Base-by-base conservation (phyloP, 768 basidiomycete species). In the Antrodiella citrinella region DNA sequence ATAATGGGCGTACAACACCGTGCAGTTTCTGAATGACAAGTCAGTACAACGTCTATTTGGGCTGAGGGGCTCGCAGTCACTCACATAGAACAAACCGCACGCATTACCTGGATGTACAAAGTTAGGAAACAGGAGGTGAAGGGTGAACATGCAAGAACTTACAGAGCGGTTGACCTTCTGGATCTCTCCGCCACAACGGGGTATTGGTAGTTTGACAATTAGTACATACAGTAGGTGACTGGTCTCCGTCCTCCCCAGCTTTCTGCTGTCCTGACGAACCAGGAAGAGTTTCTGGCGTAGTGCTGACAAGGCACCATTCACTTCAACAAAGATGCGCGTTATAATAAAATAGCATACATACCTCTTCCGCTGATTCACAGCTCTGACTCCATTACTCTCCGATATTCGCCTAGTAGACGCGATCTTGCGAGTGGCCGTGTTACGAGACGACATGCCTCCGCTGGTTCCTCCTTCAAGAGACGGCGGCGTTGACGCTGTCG, bases 181-280 rank as follows among this genome's bases (percentile, higher is more conserved):
- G 89, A 69, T 95, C 91, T 54, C 91, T 72, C 65, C 91, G 77
- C 91, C 91, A 95, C 43, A 95, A 69, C 7, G 91, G 91, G 35
- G 94, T 97, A 62, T 92, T 96, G 11, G 90, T 94, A 49, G 94
- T 97, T 59, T 89, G 84, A 66, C 94, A 97, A 62, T 97, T 97
- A 4, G 89, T 91, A 65, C 94, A 97, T 23, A 88, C 72, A 1
- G 91, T 96, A 7, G 85, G 90, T 4, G 80, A 63, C 51, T 77
- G 74, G 43, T 89, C 87, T 47, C 75, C 79, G 49, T 86, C 84
- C 53, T 85, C 89, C 44, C 72, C 70, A 21, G 70, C 71, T 56
- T 72, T 75, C 50, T 57, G 60, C 50, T 56, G 61, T 47, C 51
- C 45, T 52, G 59, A 54, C 57, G 60, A 63, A 48, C 63, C 60